Evolutionary conservation across 805 yeast genomes (phyloP).

Genomic region (Isabelozyma heimii): DNA sequence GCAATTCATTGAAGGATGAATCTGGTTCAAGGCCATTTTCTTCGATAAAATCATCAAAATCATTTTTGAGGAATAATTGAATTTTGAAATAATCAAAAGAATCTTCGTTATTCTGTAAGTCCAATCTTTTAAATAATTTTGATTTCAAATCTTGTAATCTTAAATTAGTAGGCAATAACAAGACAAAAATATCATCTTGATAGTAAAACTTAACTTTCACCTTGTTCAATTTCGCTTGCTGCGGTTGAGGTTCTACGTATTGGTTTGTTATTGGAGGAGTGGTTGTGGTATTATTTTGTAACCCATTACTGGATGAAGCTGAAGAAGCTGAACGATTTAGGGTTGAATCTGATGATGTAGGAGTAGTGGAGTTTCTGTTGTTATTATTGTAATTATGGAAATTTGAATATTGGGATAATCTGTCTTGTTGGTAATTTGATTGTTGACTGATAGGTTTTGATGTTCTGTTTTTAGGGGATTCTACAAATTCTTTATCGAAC

Average conservation of each 20-base stretch:
- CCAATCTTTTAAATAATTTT: slow-evolving; percentile 49
- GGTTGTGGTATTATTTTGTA: slow-evolving; percentile 16
- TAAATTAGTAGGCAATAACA: slow-evolving; percentile 50
- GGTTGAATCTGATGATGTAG: slow-evolving; percentile 22
- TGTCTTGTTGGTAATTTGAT: slow-evolving; percentile 48
- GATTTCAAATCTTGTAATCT: slow-evolving; percentile 47
- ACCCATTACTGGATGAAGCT: slow-evolving; percentile 15
- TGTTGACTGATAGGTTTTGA: slow-evolving; percentile 38
- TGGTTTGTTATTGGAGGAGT: slow-evolving; percentile 17
- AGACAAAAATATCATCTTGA: slow-evolving; percentile 78
- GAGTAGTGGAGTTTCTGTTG: slow-evolving; percentile 22
- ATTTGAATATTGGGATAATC: slow-evolving; percentile 50
- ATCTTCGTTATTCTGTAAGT: slow-evolving; percentile 29
- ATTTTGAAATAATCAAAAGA: slow-evolving; percentile 18
- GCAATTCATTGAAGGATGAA: slow-evolving; percentile 24
- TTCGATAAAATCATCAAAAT: slow-evolving; percentile 38
- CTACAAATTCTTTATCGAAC: slow-evolving; percentile 54
- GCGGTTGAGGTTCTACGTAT: slow-evolving; percentile 2
- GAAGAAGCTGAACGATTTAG: slow-evolving; percentile 17
- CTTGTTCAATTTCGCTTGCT: slow-evolving; percentile 25
- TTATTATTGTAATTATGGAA: slow-evolving; percentile 12
- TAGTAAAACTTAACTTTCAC: slow-evolving; percentile 72
- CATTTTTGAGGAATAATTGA: slow-evolving; percentile 38
- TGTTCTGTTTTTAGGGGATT: slow-evolving; percentile 16
- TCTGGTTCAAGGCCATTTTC: slow-evolving; percentile 22